These are phyloP conservation scores for Coemansia pectinata DNA, from an alignment of 192 early-diverging fungal species.

Conservation along the genomic window DNA sequence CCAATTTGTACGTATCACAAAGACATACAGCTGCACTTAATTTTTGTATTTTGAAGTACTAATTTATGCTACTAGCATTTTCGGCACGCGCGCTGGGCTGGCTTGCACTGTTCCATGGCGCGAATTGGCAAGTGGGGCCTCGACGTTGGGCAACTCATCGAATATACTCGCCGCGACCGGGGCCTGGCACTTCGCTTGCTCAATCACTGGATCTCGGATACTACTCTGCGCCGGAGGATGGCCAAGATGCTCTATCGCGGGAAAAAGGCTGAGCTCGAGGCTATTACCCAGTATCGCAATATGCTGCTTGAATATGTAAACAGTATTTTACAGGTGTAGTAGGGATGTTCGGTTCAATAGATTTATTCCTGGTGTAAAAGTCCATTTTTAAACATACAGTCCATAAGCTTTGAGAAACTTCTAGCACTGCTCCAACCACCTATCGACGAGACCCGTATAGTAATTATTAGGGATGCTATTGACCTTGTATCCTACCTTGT, in stretches of 20 bases:
- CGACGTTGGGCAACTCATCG: constrained; percentile 16
- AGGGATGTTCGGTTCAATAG: too few relatives aligned
- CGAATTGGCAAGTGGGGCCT: constrained; percentile 37
- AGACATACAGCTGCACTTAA: not conserved
- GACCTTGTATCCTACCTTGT: too few relatives aligned
- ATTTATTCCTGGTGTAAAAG: too few relatives aligned
- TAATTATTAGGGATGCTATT: too few relatives aligned
- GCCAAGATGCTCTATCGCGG: constrained; percentile 40
- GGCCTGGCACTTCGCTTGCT: constrained; percentile 25
- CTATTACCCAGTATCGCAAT: constrained; percentile 24
- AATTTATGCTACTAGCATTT: not conserved
- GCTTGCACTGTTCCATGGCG: constrained; percentile 32
- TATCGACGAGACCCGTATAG: too few relatives aligned
- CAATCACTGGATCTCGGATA: constrained; percentile 15
- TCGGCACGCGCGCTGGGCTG: constrained; percentile 29
- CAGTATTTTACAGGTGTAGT: not conserved
- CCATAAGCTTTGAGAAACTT: too few relatives aligned
- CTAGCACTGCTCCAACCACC: too few relatives aligned
- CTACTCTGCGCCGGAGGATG: constrained; percentile 24
- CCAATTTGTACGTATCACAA: constrained; percentile 14
- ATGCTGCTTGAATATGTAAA: constrained; percentile 25
- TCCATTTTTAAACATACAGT: too few relatives aligned
- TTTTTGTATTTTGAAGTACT: not conserved
- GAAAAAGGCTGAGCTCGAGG: constrained; percentile 48
- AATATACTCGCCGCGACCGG: constrained; percentile 38